These are phyloP conservation scores for Wallacemonas rigidus DNA, from an alignment of 208 protist species.

Conservation along the genomic window DNA sequence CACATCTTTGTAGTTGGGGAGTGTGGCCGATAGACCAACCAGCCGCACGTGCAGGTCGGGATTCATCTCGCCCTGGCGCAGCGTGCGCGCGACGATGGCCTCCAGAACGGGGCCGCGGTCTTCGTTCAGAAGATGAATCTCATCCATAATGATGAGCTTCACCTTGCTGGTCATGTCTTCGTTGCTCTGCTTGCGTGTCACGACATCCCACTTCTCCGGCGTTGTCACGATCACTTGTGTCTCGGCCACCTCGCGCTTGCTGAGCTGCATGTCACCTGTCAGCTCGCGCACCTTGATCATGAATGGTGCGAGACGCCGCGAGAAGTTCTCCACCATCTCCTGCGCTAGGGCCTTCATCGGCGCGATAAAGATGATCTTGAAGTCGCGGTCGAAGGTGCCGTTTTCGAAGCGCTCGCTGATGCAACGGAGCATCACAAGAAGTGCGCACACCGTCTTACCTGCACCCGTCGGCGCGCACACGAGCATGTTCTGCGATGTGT, in stretches of 20 bases:
- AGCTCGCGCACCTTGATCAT: slow-evolving; percentile 95
- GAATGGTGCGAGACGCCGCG: slow-evolving; percentile 85
- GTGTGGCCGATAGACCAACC: slow-evolving; percentile 98
- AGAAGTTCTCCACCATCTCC: slow-evolving; percentile 98
- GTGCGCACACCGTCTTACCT: slow-evolving; percentile 98
- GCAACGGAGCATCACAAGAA: slow-evolving; percentile 96
- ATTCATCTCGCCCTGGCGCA: slow-evolving; percentile 93
- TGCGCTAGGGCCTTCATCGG: slow-evolving; percentile 99
- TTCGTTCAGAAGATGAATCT: slow-evolving; percentile 99
- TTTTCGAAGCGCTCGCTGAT: slow-evolving; percentile 91
- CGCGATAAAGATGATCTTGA: slow-evolving; percentile 99
- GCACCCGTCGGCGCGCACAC: slow-evolving; percentile 99
- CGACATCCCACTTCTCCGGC: slow-evolving; percentile 99
- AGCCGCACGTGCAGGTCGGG: slow-evolving; percentile 92
- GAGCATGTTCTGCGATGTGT: slow-evolving; percentile 98
- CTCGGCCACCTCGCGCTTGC: slow-evolving; percentile 95
- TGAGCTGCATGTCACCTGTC: slow-evolving; percentile 99
- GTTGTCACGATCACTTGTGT: slow-evolving; percentile 99
- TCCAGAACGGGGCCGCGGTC: slow-evolving; percentile 98
- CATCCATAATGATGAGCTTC: slow-evolving; percentile 98
- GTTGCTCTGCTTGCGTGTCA: slow-evolving; percentile 98
- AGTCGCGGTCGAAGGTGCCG: slow-evolving; percentile 88
- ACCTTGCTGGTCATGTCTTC: slow-evolving; percentile 88
- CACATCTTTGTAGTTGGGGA: slow-evolving; percentile 99
- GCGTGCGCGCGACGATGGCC: slow-evolving; percentile 97